phyloP scores from a whole-genome alignment of 176 grass and related monocot genomes.

The Bothriochloa decipiens region DNA sequence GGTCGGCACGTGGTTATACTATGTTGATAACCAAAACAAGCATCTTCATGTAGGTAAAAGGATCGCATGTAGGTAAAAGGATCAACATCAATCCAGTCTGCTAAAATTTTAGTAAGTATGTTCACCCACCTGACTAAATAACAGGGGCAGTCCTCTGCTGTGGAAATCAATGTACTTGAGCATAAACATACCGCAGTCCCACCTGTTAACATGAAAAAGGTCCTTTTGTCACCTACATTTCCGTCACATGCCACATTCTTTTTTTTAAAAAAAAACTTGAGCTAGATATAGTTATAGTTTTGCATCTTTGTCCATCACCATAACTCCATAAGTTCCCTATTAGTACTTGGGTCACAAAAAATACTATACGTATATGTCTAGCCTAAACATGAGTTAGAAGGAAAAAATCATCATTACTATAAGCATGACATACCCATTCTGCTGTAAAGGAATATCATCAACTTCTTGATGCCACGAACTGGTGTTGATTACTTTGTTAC shows the following conservation, averaged over 20 bases:
- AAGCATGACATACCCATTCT: conserved; percentile 63
- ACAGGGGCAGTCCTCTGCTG: conserved; percentile 65
- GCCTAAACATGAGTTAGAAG: conserved; percentile 20
- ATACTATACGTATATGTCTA: background rate
- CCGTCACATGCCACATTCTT: background rate
- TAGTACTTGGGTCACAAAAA: conserved; percentile 28
- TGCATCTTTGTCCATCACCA: background rate
- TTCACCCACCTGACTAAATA: conserved; percentile 68
- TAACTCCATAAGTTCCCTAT: conserved; percentile 24
- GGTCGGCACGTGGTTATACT: background rate
- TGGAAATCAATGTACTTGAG: conserved; percentile 91
- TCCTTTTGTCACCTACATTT: background rate
- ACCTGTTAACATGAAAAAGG: conserved; percentile 50
- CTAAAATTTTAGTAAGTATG: background rate
- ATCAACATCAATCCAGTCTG: background rate
- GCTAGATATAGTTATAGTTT: background rate
- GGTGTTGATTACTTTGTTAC: conserved; percentile 58
- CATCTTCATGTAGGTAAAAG: conserved; percentile 8
- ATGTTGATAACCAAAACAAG: background rate
- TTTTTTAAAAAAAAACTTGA: background rate
- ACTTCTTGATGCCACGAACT: conserved; percentile 54
- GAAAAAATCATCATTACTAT: conserved; percentile 1
- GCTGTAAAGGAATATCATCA: conserved; percentile 58
- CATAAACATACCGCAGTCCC: conserved; percentile 95
- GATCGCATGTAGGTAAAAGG: background rate